These are phyloP conservation scores for Echinosophora koreensis DNA, from an alignment of 306 rosid species.

Conservation along the genomic window DNA sequence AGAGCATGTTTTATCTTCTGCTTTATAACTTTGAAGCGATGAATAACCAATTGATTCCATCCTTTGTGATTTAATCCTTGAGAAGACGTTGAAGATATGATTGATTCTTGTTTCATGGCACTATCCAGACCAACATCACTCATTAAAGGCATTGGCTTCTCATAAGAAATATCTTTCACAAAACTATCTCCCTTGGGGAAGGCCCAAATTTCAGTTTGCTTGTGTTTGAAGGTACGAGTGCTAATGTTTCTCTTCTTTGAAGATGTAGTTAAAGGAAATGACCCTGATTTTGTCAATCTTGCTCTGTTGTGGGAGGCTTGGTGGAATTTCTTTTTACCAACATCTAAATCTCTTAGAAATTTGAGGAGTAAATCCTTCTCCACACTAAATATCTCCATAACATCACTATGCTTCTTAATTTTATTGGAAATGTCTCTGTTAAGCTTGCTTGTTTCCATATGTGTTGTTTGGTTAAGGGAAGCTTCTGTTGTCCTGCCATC, in stretches of 20 bases:
- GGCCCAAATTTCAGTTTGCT: constrained; percentile 72
- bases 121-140: constrained; percentile 42
- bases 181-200: constrained; percentile 54
- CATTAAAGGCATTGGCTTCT: constrained; percentile 31
- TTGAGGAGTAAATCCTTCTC: constrained; percentile 78
- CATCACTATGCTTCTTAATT: constrained; percentile 57
- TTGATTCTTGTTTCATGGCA: constrained; percentile 40
- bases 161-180: constrained; percentile 48
- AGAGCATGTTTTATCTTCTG: constrained; percentile 75
- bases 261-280: constrained; percentile 71
- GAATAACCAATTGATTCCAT: constrained; percentile 86
- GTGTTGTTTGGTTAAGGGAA: constrained; percentile 38
- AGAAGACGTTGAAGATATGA: constrained; percentile 46
- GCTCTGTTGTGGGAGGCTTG: constrained; percentile 53
- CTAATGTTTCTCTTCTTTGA: constrained; percentile 45
- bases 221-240: constrained; percentile 70
- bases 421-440: constrained; percentile 45
- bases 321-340: constrained; percentile 41
- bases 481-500: constrained; percentile 43
- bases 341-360: constrained; percentile 58
- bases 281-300: constrained; percentile 71
- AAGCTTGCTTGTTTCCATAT: constrained; percentile 33
- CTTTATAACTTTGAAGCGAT: constrained; percentile 75
- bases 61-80: constrained; percentile 63
- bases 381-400: constrained; percentile 58